A percentile compares a stretch with the other conserved stretches of the same genome.
Conservation (phyloP, 371 early-diverging fungal species). For the Apophysomyces elegans region DNA sequence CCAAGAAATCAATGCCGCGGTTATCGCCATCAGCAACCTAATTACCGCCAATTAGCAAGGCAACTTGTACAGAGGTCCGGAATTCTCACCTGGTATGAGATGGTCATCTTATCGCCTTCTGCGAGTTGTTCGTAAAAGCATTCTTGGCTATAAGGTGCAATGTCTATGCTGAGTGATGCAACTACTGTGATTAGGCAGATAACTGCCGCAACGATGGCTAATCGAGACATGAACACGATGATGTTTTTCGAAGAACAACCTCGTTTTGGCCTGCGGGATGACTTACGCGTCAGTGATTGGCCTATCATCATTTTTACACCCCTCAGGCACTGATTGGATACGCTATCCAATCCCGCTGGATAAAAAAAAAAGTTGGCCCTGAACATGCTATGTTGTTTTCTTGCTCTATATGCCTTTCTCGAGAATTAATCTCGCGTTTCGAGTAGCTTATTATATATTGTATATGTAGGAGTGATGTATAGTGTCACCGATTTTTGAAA, state of each 20-base stretch:
- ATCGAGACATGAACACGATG: background rate
- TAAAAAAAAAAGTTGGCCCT: too few relatives aligned
- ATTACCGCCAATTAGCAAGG: background rate
- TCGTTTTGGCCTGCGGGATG: background rate
- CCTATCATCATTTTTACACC: background rate
- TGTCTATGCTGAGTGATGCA: constrained; percentile 38
- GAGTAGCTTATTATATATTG: too few relatives aligned
- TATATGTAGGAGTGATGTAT: too few relatives aligned
- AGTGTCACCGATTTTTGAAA: too few relatives aligned
- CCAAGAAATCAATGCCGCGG: constrained; percentile 76
- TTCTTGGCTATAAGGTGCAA: constrained; percentile 53
- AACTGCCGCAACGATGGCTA: background rate
- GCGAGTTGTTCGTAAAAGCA: constrained; percentile 69
- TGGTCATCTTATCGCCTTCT: constrained; percentile 60
- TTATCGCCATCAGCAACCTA: constrained; percentile 73
- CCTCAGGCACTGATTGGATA: constrained; percentile 1
- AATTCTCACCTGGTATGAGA: constrained; percentile 63
- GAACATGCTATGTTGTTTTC: too few relatives aligned
- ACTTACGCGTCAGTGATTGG: background rate
- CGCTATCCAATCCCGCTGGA: too few relatives aligned
- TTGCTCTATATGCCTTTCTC: too few relatives aligned
- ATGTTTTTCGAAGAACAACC: background rate
- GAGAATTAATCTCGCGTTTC: too few relatives aligned
- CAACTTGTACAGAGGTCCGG: background rate
- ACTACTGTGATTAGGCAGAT: background rate